Conservation (phyloP, 306 rosid genomes). For the Rosa multiflora region DNA sequence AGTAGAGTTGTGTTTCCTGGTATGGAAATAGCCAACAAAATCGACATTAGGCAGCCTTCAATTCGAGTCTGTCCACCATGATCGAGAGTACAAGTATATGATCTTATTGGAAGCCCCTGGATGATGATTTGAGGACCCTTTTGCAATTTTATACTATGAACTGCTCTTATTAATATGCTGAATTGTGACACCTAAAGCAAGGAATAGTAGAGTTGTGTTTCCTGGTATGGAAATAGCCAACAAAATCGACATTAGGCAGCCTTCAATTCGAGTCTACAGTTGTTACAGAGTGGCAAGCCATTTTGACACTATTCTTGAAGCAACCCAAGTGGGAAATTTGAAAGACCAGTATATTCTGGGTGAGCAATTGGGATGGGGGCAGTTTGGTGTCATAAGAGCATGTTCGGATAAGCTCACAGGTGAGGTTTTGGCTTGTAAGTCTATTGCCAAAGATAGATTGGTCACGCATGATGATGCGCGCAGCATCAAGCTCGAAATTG, state of each 20-base stretch:
- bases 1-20: constrained; percentile 15
- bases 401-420: constrained; percentile 65
- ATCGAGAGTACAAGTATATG: background rate
- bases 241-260: background rate
- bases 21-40: constrained; percentile 28
- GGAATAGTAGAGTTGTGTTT: constrained; percentile 3
- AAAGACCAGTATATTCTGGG: constrained; percentile 66
- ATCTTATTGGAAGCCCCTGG: constrained; percentile 7
- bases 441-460: constrained; percentile 77
- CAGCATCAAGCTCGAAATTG: constrained; percentile 78
- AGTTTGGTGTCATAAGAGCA: constrained; percentile 71
- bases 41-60: constrained; percentile 1
- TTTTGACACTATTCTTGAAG: constrained; percentile 58
- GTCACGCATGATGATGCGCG: constrained; percentile 63
- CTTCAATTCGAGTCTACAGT: constrained; percentile 32
- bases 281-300: constrained; percentile 66
- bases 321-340: constrained; percentile 49
- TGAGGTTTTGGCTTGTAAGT: constrained; percentile 81
- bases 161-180: background rate
- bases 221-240: constrained; percentile 32
- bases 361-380: constrained; percentile 84
- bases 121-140: background rate
- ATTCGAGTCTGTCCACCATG: constrained; percentile 13
- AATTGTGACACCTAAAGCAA: constrained; percentile 9
- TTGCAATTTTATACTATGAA: background rate